phyloP scores from a whole-genome alignment of 495 filamentous ascomycete species.

The Lichina pygmaea region DNA sequence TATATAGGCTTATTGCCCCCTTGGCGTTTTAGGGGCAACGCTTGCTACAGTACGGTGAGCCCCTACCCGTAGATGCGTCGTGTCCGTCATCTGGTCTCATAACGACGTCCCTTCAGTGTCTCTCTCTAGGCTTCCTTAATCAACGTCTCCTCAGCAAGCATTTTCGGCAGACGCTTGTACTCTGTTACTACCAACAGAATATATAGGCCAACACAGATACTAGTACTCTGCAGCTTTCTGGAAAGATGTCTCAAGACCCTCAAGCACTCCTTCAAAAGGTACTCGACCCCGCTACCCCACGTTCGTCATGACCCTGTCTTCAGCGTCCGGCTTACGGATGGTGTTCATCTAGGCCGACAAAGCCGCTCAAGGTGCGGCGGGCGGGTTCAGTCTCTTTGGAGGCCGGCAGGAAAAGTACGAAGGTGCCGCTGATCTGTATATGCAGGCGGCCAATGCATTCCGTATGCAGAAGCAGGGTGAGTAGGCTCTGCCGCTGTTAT shows the following conservation, averaged over 20 bases:
- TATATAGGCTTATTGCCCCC: no score
- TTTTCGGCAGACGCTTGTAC: no score
- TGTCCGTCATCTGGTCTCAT: no score
- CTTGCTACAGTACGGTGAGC: no score
- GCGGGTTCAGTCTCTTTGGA: constrained; percentile 55
- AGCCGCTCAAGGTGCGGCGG: constrained; percentile 34
- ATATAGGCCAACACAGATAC: no score
- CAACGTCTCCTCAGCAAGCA: no score
- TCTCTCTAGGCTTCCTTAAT: no score
- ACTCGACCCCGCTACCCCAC: constrained; percentile 5
- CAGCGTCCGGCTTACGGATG: constrained; percentile 3
- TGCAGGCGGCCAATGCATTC: constrained; percentile 61
- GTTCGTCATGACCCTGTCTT: neutral
- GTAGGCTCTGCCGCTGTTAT: constrained; percentile 2
- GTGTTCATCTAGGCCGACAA: constrained; percentile 41
- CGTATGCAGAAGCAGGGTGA: constrained; percentile 41
- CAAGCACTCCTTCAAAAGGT: constrained; percentile 31
- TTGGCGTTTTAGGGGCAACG: no score
- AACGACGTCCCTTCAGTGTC: no score
- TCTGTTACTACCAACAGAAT: no score
- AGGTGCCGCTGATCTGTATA: constrained; percentile 55
- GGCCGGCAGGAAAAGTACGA: constrained; percentile 62
- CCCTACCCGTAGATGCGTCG: no score
- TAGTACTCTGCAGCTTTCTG: no score
- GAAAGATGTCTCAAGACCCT: constrained; percentile 21